A percentile compares a stretch with the other conserved stretches of the same genome.
Evolutionary conservation across 257 asterid genomes (phyloP).

Genomic region (Scutellaria baicalensis): DNA sequence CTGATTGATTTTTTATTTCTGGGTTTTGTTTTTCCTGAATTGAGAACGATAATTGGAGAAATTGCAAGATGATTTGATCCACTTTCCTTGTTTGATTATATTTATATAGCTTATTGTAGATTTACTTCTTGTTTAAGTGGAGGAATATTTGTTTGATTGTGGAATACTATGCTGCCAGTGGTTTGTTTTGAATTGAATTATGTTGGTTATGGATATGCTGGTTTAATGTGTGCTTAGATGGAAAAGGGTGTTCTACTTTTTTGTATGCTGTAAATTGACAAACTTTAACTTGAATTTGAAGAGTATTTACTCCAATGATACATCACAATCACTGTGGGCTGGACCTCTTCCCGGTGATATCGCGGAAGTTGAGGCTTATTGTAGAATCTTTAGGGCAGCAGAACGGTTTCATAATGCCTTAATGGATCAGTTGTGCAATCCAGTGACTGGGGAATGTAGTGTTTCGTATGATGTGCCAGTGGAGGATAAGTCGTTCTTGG

Average conservation of each 20-base stretch:
- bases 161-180: neutral
- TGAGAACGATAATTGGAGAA: neutral
- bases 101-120: neutral
- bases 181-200: neutral
- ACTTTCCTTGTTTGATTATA: neutral
- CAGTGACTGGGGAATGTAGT: conserved; percentile 84
- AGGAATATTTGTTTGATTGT: neutral
- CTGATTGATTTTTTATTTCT: neutral
- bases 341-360: conserved; percentile 98
- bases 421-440: conserved; percentile 91
- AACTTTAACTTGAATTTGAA: conserved; percentile 27
- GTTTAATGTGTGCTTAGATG: neutral
- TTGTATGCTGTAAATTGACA: conserved; percentile 15
- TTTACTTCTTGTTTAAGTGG: neutral
- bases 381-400: conserved; percentile 92
- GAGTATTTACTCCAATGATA: conserved; percentile 42
- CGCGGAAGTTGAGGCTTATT: conserved; percentile 96
- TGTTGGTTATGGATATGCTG: neutral
- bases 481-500: conserved; percentile 75
- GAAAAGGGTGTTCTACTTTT: neutral
- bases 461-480: conserved; percentile 75
- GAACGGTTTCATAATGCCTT: conserved; percentile 78
- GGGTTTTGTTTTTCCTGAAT: neutral
- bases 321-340: conserved; percentile 55
- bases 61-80: neutral